Percentiles rank a stretch among this genome's conserved stretches.
Conservation (phyloP, 768 basidiomycete genomes). For the Russula lepida region DNA sequence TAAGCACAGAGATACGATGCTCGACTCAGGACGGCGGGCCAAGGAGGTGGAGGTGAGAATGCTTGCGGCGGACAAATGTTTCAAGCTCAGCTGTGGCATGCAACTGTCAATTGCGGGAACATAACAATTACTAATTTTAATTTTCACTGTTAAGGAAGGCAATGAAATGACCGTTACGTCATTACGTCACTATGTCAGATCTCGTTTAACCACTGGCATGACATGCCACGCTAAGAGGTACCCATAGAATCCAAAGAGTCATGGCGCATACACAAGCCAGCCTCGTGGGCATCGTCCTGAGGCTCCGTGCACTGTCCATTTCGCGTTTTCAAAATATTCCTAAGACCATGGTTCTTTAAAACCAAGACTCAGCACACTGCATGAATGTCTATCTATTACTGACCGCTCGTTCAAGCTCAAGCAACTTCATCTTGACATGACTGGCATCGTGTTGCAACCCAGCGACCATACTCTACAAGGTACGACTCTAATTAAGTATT, state of each 20-base stretch:
- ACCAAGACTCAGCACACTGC: background rate
- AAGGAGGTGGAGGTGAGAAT: background rate
- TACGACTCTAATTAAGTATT: background rate
- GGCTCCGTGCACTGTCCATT: background rate
- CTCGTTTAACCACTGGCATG: too few species aligned
- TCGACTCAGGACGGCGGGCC: background rate
- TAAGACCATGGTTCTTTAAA: slow-evolving; percentile 16
- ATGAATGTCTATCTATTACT: slow-evolving; percentile 23
- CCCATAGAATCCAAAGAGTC: slow-evolving; percentile 2
- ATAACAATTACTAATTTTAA: background rate
- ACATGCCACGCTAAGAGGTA: background rate
- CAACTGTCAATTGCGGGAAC: background rate
- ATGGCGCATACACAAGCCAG: slow-evolving; percentile 8
- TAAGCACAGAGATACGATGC: background rate
- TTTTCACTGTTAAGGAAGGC: background rate
- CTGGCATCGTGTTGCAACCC: slow-evolving; percentile 60
- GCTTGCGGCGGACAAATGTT: background rate
- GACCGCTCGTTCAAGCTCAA: slow-evolving; percentile 64
- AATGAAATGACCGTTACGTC: background rate
- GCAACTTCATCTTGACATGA: slow-evolving; percentile 49
- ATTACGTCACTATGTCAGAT: background rate
- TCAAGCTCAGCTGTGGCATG: slow-evolving; percentile 17
- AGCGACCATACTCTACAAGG: slow-evolving; percentile 60
- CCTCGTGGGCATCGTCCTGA: slow-evolving; percentile 4
- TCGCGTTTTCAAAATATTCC: slow-evolving; percentile 12